Conservation (phyloP, 192 early-diverging fungal species). For the Kappamyces sp. region DNA sequence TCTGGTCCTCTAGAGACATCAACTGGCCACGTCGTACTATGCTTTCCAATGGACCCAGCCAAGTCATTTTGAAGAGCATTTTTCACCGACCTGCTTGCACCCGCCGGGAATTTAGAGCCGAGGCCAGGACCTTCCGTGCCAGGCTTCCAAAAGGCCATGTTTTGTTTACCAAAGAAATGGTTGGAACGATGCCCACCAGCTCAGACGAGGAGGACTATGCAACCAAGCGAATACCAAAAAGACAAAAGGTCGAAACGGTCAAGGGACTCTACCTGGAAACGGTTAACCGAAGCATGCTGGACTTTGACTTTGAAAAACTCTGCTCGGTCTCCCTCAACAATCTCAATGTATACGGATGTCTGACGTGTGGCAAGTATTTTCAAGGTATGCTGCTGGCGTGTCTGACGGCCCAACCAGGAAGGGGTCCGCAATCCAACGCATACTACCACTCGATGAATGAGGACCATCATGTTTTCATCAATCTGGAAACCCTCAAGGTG, state of each 20-base stretch:
- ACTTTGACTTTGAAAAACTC: slow-evolving; percentile 98
- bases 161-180: too few species aligned
- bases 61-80: too few species aligned
- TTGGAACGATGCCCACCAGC: too few species aligned
- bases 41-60: too few species aligned
- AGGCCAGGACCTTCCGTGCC: too few species aligned
- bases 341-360: slow-evolving; percentile 91
- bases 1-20: background rate
- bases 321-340: slow-evolving; percentile 92
- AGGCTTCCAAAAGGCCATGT: too few species aligned
- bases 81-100: too few species aligned
- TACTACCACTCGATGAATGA: slow-evolving; percentile 95
- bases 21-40: too few species aligned
- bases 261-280: slow-evolving; percentile 71
- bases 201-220: slow-evolving; percentile 6
- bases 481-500: slow-evolving; percentile 74
- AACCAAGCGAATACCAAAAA: background rate
- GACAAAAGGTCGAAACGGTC: slow-evolving; percentile 8
- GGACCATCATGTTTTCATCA: slow-evolving; percentile 94
- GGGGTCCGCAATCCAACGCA: slow-evolving; percentile 84
- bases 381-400: slow-evolving; percentile 53
- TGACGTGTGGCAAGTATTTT: slow-evolving; percentile 93
- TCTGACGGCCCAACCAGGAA: slow-evolving; percentile 40
- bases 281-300: slow-evolving; percentile 76
- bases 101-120: too few species aligned